Base-by-base conservation (phyloP, 768 basidiomycete species). In the Collybia nuda region DNA sequence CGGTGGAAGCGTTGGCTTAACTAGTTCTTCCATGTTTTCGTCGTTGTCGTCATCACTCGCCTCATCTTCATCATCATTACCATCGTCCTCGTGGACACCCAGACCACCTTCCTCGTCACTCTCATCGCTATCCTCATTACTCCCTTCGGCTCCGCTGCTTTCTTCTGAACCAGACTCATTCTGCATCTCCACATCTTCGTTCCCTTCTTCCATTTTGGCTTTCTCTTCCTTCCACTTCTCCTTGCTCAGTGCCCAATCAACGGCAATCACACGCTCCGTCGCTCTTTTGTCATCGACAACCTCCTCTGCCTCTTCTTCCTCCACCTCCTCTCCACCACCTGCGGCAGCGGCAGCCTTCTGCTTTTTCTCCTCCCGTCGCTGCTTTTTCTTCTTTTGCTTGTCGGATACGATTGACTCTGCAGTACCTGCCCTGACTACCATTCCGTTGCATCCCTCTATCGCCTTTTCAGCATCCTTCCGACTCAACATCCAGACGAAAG, bases 171-270 rank as follows among this genome's bases (percentile, higher is more conserved):
- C 64, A 26, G 66, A 67, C 39, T 66, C 70, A 1, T 65, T 60
- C 14, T 70, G 68, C 6, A 65, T 61, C 54, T 72, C 70, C 55
- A 67, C 74, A 32, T 68, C 68, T 6, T 70, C 65, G 5, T 64
- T 71, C 9, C 58, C 70, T 36, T 67, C 75, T 28, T 70, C 73
- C 47, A 78, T 51, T 63, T 85, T 82, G 40, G 77, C 79, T 67
- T 84, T 82, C 58, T 86, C 88, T 63, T 88, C 85, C 65, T 91
- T 79, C 91, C 92, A 97, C 68, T 85, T 88, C 42, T 90, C 88
- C 70, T 97, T 96, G 65, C 93, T 92, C 64, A 98, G 67, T 3
- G 94, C 96, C 92, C 93, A 98, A 71, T 98, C 95, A 22, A 98
- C 96, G 6, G 93, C 93, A 35, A 96, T 90, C 14, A 83, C 71